phyloP scores from a whole-genome alignment of 2,329 filamentous ascomycete genomes.

The Talaromyces amestolkiae region DNA sequence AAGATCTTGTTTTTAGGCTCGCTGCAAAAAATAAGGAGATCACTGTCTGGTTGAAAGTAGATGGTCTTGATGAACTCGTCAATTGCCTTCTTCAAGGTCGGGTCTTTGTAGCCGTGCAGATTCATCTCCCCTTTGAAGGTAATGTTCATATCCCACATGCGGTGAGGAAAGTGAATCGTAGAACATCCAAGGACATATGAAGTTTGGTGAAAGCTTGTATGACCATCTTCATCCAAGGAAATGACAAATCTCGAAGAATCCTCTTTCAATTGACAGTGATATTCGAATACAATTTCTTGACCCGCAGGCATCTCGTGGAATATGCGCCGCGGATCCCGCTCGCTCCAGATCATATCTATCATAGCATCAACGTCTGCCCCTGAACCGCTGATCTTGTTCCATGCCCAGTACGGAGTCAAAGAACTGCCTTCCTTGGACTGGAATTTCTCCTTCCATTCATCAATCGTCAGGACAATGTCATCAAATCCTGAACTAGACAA shows the following conservation, averaged over 20 bases:
- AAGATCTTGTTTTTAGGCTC: conserved; percentile 27
- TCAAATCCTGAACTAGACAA: conserved; percentile 27
- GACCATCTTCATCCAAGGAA: conserved; percentile 33
- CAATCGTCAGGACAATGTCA: conserved; percentile 22
- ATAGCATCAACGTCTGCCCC: conserved; percentile 42
- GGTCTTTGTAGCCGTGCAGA: conserved; percentile 21
- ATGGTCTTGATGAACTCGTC: conserved; percentile 34
- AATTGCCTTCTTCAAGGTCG: conserved; percentile 30
- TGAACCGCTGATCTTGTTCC: conserved; percentile 22
- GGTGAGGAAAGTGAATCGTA: conserved; percentile 39
- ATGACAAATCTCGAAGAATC: conserved; percentile 31
- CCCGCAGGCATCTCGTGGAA: conserved; percentile 30
- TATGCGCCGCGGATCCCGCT: conserved; percentile 23
- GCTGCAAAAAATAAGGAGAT: conserved; percentile 30
- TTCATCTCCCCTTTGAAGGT: conserved; percentile 30
- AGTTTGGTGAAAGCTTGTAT: conserved; percentile 28
- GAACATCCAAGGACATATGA: conserved; percentile 32
- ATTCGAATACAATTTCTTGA: conserved; percentile 37
- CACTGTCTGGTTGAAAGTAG: conserved; percentile 31
- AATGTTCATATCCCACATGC: conserved; percentile 41
- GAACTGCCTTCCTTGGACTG: conserved; percentile 26
- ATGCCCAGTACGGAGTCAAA: not conserved
- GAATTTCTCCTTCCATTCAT: conserved; percentile 35
- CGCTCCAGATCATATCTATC: conserved; percentile 32
- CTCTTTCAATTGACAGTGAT: conserved; percentile 36